Conservation (phyloP, 352 stramenopile species). For the Plasmopara muralis region DNA sequence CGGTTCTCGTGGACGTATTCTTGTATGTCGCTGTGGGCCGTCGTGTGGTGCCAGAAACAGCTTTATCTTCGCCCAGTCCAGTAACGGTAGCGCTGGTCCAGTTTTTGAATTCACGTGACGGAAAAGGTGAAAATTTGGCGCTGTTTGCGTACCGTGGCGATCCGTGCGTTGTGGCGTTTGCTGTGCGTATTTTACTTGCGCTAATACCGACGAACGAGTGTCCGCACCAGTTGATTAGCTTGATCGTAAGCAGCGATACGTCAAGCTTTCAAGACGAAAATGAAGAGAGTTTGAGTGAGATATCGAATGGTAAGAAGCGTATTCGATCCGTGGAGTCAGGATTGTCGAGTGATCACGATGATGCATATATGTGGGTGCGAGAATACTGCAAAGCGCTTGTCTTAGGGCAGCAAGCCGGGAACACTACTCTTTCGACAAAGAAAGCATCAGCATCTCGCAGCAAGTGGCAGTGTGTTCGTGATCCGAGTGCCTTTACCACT, state of each 20-base stretch:
- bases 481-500: conserved; percentile 17
- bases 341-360: conserved; percentile 2
- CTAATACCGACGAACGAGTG: conserved; percentile 27
- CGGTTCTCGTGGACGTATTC: conserved; percentile 43
- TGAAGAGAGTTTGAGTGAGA: conserved; percentile 5
- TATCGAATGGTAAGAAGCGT: conserved; percentile 16
- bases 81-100: conserved; percentile 42
- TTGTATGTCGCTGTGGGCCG: conserved; percentile 31
- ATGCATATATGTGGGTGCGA: conserved; percentile 38
- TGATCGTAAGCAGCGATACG: conserved; percentile 31
- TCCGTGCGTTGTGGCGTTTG: conserved; percentile 27
- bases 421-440: conserved; percentile 10
- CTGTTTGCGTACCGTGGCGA: conserved; percentile 23
- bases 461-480: conserved; percentile 22
- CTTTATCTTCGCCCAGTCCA: conserved; percentile 27
- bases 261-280: conserved; percentile 8
- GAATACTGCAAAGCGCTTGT: conserved; percentile 22
- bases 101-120: conserved; percentile 29
- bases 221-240: conserved; percentile 31
- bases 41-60: conserved; percentile 9
- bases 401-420: conserved; percentile 6
- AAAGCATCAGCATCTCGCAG: conserved; percentile 11
- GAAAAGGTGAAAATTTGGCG: conserved; percentile 4
- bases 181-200: conserved; percentile 34
- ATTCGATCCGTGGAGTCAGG: conserved; percentile 15